Base-by-base conservation (phyloP, 345 rosid genomes). In the Cardamine occulta region DNA sequence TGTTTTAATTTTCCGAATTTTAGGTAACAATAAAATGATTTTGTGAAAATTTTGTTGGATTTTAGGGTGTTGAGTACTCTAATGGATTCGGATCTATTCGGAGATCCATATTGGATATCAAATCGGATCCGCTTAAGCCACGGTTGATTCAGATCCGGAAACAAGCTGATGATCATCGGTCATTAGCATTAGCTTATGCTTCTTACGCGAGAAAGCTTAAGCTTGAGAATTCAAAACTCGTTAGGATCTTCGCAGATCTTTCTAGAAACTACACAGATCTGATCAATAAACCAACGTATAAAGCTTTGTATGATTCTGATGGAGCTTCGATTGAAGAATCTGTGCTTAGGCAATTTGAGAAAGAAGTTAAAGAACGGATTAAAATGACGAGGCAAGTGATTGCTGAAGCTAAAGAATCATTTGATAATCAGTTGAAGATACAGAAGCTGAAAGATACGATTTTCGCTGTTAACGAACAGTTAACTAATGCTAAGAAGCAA, bases 291-390 rank as follows among this genome's bases (percentile, higher is more conserved):
- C 96, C 97, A 0, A 34, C 85, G 0, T 90, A 90, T 67, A 74
- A 74, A 42, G 85, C 85, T 74, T 87, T 92, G 4, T 82, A 80
- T 7, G 89, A 86, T 28, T 86, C 90, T 0, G 97, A 89, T 65
- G 89, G 93, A 1, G 65, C 77, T 47, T 70, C 89, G 17, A 83
- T 95, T 1, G 96, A 95, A 14, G 98, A 95, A 48, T 48, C 87
- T 1, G 80, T 75, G 65, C 83, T 95, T 17, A 76, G 97, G 2
- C 88, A 84, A 24, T 88, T 92, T 7, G 99, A 95, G 87, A 92
- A 95, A 87, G 99, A 95, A 77, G 93, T 92, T n/a, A 95, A 92
- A 67, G 97, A 92, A 78, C 73, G 97, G 72, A 95, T 95, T 77
- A 95, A 90, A 67, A 81, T 87, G 45, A 95, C 99, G 19, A 86